Conservation (phyloP, 805 yeast genomes). For the Kluyveromyces starmeri region DNA sequence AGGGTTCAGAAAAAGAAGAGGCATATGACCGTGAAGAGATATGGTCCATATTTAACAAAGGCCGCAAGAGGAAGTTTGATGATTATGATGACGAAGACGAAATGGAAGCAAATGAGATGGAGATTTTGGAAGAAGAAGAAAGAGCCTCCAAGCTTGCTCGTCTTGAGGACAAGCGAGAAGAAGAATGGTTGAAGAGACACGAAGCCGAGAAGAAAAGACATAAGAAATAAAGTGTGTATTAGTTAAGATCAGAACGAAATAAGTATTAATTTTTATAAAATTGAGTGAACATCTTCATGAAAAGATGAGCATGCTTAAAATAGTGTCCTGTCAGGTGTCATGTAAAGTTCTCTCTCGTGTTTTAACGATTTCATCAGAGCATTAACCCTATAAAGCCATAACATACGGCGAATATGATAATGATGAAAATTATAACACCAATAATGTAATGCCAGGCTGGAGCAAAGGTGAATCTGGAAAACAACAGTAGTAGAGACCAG, state of each 20-base stretch:
- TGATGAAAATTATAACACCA: conserved; percentile 19
- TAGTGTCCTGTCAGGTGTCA: too few species aligned
- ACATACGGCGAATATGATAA: conserved; percentile 23
- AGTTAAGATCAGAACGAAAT: too few species aligned
- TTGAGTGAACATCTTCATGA: conserved; percentile 6
- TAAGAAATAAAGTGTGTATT: too few species aligned
- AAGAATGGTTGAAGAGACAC: conserved; percentile 44
- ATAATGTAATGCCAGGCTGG: conserved; percentile 28
- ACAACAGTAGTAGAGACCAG: conserved; percentile 18
- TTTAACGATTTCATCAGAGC: conserved; percentile 2
- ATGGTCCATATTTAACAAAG: conserved; percentile 75
- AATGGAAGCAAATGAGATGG: conserved; percentile 95
- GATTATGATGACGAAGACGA: conserved; percentile 48
- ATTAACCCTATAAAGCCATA: conserved; percentile 25
- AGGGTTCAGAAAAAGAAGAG: conserved; percentile 16
- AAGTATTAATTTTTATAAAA: too few species aligned
- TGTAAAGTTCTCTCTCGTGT: neutral
- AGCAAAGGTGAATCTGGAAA: conserved; percentile 24
- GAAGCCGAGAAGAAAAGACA: conserved; percentile 38
- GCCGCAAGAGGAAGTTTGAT: conserved; percentile 42
- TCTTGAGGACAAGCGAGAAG: conserved; percentile 68
- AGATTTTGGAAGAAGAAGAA: conserved; percentile 75
- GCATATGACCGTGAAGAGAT: conserved; percentile 80
- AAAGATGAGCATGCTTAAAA: neutral
- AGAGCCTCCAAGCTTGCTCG: conserved; percentile 59